Base-by-base conservation (phyloP, 495 filamentous ascomycete species). In the Daldinia caldariorum region DNA sequence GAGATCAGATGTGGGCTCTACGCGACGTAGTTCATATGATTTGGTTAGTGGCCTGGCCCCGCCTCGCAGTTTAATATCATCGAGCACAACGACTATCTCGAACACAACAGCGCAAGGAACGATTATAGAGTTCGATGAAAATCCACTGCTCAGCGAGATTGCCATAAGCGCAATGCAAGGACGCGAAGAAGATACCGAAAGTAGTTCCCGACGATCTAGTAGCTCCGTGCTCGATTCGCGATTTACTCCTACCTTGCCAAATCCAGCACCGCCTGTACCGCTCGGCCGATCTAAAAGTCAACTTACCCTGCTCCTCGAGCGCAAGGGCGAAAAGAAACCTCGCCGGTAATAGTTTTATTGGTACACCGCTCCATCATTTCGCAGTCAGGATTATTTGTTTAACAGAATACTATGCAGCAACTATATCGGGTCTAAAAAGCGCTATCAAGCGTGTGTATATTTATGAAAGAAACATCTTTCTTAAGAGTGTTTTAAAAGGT, bases 271-370 rank as follows among this genome's bases (percentile, higher is more conserved):
- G n/a, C 55, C 70, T 0, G 74, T 80, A 14, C 78, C 78, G 14
- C 80, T 85, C 31, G 80, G 77, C 10, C 76, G 83, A 60, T 81
- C 83, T 10, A 84, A 79, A 74, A 86, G 84, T 58, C 81, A 87
- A 66, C 78, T 87, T 35, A 79, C 79, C 18, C 63, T 87, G 2
- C 70, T 87, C 6, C 74, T 87, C 58, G 80, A 84, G 35, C 77
- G 78, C 8, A 78, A 83, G 12, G 64, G 67, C 51, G 73, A 75
- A 9, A 75, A 73, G 51, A 74, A 74, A 54, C 34, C 63, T 34
- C 71, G 71, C n/a, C 71, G 71, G 60, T 73, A 49, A 66, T 55
- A 35, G 34, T 39, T 51, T 49, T 32, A 55, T 59, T 34, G 20
- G 41, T 56, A 70, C 26, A 47, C 34, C 37, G 16, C 6, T 32